A percentile compares a stretch with the other conserved stretches of the same genome.
phyloP scores from a whole-genome alignment of 2,329 filamentous ascomycete genomes.

The Colletotrichum sp. region DNA sequence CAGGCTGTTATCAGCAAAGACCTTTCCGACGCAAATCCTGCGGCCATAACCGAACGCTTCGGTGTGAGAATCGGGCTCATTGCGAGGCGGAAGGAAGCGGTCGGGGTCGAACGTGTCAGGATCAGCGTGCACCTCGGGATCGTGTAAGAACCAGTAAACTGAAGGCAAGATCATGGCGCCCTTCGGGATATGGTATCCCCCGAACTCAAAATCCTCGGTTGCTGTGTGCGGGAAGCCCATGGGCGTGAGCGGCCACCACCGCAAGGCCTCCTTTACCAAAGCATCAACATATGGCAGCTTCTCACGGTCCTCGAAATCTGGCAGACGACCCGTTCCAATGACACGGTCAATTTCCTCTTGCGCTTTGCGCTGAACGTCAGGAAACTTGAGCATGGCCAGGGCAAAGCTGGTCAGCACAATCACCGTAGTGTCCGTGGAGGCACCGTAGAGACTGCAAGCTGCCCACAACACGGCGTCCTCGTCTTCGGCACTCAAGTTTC shows the following conservation, averaged over 20 bases:
- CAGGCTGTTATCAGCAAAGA: conserved; percentile 34
- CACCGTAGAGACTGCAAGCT: conserved; percentile 32
- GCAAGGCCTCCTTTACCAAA: conserved; percentile 32
- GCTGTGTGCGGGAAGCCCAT: conserved; percentile 44
- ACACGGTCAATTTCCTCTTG: conserved; percentile 30
- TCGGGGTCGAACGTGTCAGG: conserved; percentile 37
- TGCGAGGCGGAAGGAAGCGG: conserved; percentile 33
- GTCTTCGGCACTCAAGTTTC: conserved; percentile 18
- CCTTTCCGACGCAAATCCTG: conserved; percentile 37
- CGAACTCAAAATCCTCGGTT: conserved; percentile 21
- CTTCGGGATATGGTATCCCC: conserved; percentile 10
- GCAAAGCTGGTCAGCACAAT: conserved; percentile 25
- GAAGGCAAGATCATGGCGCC: conserved; percentile 25
- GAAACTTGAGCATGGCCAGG: conserved; percentile 28
- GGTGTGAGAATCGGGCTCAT: conserved; percentile 31
- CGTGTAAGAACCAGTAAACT: conserved; percentile 56
- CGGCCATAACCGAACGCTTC: conserved; percentile 41
- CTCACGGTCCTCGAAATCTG: conserved; percentile 29
- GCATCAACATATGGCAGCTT: conserved; percentile 34
- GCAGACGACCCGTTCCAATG: conserved; percentile 32
- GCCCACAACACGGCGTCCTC: conserved; percentile 28
- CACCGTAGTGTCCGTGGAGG: conserved; percentile 33
- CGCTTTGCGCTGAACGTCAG: conserved; percentile 26
- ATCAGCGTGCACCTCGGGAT: conserved; percentile 67
- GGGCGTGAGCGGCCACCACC: conserved; percentile 37